Evolutionary conservation across 108 stramenopile genomes (phyloP).

Genomic region (Pseudonitzschia delicatissima): DNA sequence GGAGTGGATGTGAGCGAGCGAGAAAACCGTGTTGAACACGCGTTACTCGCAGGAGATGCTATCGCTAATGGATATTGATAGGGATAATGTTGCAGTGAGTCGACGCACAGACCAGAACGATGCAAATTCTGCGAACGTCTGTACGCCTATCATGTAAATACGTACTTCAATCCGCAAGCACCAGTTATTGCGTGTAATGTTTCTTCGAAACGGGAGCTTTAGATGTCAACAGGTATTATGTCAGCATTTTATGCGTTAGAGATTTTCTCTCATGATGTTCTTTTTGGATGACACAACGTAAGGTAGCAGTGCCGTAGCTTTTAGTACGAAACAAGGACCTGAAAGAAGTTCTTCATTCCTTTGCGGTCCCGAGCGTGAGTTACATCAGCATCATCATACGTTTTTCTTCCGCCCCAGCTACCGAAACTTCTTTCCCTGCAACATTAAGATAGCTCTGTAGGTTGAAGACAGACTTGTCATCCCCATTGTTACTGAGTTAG

Average conservation of each 20-base stretch:
- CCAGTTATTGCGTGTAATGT: not conserved
- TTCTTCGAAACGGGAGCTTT: not conserved
- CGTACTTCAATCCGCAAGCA: not conserved
- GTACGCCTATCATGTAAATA: not conserved
- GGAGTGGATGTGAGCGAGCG: not conserved
- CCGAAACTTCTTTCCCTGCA: not conserved
- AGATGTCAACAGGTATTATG: not conserved
- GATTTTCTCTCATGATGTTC: too few relatives aligned
- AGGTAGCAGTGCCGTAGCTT: too few relatives aligned
- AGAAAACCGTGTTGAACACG: too few relatives aligned
- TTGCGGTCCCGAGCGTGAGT: conserved; percentile 9
- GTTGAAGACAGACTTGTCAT: too few relatives aligned
- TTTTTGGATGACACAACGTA: conserved; percentile 1
- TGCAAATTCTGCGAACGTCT: not conserved
- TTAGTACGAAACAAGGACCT: too few relatives aligned
- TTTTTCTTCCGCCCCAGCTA: conserved; percentile 3
- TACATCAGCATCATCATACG: conserved; percentile 6
- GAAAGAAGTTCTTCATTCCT: conserved; percentile 1
- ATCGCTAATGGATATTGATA: too few relatives aligned
- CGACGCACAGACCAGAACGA: not conserved
- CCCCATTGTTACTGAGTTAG: too few relatives aligned
- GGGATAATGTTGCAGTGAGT: not conserved
- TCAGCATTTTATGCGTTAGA: not conserved
- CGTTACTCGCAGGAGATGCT: too few relatives aligned
- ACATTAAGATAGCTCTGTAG: too few relatives aligned